Conservation (phyloP, 2,329 filamentous ascomycete species). For the Penicillium corylophilum region DNA sequence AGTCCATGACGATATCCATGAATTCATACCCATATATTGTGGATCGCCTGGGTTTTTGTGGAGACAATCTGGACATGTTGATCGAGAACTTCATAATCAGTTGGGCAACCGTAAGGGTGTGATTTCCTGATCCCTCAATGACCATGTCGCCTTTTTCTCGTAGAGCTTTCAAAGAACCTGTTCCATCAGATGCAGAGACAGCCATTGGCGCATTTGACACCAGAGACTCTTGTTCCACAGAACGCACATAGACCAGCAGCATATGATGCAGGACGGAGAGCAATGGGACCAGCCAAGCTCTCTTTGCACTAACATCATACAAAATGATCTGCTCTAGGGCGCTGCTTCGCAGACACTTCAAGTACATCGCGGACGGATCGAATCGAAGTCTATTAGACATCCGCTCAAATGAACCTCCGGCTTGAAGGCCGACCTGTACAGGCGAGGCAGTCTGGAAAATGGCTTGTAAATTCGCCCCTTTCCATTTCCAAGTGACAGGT, state of each 20-base stretch:
- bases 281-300: constrained; percentile 9
- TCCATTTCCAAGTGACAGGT: constrained; percentile 6
- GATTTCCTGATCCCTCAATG: not conserved
- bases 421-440: constrained; percentile 2
- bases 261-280: constrained; percentile 9
- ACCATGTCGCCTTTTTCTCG: not conserved
- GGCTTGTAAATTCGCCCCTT: constrained; percentile 4
- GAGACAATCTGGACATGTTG: not conserved
- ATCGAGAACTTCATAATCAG: constrained; percentile 8
- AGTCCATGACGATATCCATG: constrained; percentile 6
- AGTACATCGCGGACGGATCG: constrained; percentile 1
- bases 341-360: constrained; percentile 3
- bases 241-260: constrained; percentile 2
- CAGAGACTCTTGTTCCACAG: not conserved
- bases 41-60: not conserved
- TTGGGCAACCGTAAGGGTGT: constrained; percentile 2
- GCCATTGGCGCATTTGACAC: not conserved
- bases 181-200: no score
- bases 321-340: not conserved
- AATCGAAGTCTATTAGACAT: constrained; percentile 3
- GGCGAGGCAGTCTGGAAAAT: constrained; percentile 1
- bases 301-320: constrained; percentile 3
- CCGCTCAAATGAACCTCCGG: constrained; percentile 4
- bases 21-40: constrained; percentile 9
- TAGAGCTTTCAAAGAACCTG: not conserved